Evolutionary conservation across 1,284 basidiomycete genomes (phyloP).

Genomic region (Amylostereum areolatum): DNA sequence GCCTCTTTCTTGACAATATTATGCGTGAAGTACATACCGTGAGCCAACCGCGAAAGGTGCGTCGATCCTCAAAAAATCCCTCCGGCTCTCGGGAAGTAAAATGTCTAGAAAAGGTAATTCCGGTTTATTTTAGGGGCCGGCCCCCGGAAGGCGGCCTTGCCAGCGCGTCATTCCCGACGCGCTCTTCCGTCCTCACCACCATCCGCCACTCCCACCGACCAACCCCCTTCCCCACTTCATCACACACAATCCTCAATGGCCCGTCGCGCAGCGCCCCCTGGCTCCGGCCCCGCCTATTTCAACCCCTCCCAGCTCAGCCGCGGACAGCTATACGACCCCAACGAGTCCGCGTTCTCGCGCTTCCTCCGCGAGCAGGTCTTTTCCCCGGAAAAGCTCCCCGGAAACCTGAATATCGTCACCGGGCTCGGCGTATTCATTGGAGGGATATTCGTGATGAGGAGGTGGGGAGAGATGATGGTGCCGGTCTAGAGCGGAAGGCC

Average conservation of each 20-base stretch:
- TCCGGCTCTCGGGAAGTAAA: no score
- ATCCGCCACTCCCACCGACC: neutral
- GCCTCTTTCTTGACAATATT: no score
- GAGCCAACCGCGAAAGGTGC: no score
- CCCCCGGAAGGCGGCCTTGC: no score
- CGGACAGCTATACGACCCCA: constrained; percentile 39
- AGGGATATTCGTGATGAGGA: constrained; percentile 58
- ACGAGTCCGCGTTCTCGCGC: constrained; percentile 53
- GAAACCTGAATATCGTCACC: constrained; percentile 63
- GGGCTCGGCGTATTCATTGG: constrained; percentile 60
- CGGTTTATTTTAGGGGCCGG: no score
- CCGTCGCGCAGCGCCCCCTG: constrained; percentile 54
- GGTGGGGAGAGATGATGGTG: constrained; percentile 71
- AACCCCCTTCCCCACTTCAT: neutral
- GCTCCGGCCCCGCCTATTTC: constrained; percentile 50
- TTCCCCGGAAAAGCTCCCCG: constrained; percentile 64
- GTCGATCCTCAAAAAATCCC: no score
- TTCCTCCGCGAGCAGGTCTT: constrained; percentile 64
- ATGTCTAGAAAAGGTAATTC: no score
- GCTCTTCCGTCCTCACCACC: no score
- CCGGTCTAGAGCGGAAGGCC: constrained; percentile 44
- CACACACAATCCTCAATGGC: constrained; percentile 46
- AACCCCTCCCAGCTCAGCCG: constrained; percentile 30
- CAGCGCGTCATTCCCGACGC: no score
- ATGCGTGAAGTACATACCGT: no score